Evolutionary conservation across 345 rosid genomes (phyloP).

Genomic region (Acer negundo): DNA sequence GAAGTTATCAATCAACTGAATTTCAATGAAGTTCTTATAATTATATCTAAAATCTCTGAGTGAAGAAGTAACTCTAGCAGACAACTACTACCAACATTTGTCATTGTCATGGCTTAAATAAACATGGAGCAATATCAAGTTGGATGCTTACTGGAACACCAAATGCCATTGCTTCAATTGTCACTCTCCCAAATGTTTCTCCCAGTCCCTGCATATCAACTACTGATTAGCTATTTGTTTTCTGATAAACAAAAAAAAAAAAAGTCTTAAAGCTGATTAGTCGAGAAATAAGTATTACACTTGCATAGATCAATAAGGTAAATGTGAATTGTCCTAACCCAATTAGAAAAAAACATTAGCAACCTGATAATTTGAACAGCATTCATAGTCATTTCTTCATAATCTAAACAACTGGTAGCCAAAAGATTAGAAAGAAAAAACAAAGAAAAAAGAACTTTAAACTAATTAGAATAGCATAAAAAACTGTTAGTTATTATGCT

Average conservation of each 20-base stretch:
- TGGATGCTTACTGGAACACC: slow-evolving; percentile 69
- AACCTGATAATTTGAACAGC: background rate
- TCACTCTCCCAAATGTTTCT: slow-evolving; percentile 98
- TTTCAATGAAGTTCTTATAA: background rate
- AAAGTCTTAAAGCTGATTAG: slow-evolving; percentile 9
- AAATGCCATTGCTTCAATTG: slow-evolving; percentile 97
- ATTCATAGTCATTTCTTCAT: background rate
- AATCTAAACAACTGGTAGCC: background rate
- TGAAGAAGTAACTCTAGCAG: background rate
- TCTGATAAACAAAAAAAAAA: background rate
- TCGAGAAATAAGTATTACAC: background rate
- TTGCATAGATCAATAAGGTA: background rate
- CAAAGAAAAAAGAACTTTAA: background rate
- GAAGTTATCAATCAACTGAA: background rate
- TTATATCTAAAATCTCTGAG: background rate
- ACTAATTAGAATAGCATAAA: too few relatives aligned
- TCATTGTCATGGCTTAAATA: background rate
- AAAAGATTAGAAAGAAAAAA: background rate
- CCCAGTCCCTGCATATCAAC: slow-evolving; percentile 66
- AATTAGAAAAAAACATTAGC: background rate
- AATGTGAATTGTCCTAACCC: background rate
- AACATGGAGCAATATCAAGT: slow-evolving; percentile 16
- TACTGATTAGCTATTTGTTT: slow-evolving; percentile 11
- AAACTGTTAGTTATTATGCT: too few relatives aligned
- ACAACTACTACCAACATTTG: background rate